These are phyloP conservation scores for Backusella tarrabulga DNA, from an alignment of 192 early-diverging fungal species.

Conservation along the genomic window DNA sequence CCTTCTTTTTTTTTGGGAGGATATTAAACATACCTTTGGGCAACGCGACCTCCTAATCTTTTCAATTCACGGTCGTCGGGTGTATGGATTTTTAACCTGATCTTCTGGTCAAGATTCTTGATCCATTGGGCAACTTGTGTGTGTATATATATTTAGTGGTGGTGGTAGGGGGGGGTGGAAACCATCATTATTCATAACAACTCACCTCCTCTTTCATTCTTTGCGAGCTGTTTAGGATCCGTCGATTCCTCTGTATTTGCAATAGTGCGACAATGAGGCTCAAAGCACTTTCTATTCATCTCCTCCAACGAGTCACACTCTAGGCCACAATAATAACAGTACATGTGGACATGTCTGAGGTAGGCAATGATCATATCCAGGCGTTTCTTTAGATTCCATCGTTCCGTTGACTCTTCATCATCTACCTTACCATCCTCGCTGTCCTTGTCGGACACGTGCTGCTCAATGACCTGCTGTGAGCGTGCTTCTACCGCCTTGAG, in stretches of 20 bases:
- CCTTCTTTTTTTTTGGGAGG: background rate
- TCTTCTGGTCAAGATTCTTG: slow-evolving; percentile 55
- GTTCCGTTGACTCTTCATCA: slow-evolving; percentile 12
- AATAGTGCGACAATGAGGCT: slow-evolving; percentile 51
- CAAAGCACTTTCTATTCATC: slow-evolving; percentile 73
- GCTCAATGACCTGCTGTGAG: slow-evolving; percentile 19
- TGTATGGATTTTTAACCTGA: slow-evolving; percentile 43
- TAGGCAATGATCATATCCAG: slow-evolving; percentile 88
- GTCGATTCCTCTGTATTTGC: slow-evolving; percentile 19
- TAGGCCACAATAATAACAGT: slow-evolving; percentile 93
- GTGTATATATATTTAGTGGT: background rate
- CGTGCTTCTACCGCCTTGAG: slow-evolving; percentile 31
- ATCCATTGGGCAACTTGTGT: slow-evolving; percentile 46
- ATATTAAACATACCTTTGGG: slow-evolving; percentile 40
- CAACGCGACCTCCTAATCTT: slow-evolving; percentile 49
- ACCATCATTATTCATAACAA: background rate
- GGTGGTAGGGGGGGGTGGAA: too few relatives aligned
- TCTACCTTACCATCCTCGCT: slow-evolving; percentile 7
- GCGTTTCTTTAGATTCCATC: slow-evolving; percentile 31
- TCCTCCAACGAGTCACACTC: slow-evolving; percentile 85
- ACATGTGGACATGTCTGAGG: slow-evolving; percentile 86
- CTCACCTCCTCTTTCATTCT: background rate
- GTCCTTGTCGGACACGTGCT: background rate
- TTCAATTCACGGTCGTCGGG: slow-evolving; percentile 44
- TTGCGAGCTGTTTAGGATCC: background rate